These are phyloP conservation scores for Cercospora berteroae DNA, from an alignment of 2,329 filamentous ascomycete species.

Conservation along the genomic window DNA sequence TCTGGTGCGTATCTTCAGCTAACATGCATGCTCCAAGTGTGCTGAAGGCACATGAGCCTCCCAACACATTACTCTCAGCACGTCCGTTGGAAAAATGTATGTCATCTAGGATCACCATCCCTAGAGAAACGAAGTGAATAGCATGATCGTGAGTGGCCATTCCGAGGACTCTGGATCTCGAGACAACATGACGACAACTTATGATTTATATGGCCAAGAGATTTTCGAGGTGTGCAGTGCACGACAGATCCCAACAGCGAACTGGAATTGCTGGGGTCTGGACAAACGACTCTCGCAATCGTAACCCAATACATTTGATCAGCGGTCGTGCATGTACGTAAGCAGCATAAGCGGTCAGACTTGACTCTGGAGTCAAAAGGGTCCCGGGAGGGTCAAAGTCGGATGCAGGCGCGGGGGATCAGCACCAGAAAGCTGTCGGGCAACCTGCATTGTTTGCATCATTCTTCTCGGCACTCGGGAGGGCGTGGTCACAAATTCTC, in stretches of 20 bases:
- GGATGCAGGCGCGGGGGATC: not conserved
- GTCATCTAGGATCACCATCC: conserved; percentile 20
- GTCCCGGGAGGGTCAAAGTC: not conserved
- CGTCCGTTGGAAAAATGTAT: conserved; percentile 14
- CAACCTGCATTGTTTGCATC: not conserved
- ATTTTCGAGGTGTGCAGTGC: not conserved
- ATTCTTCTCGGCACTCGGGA: not conserved
- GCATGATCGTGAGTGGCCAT: conserved; percentile 14
- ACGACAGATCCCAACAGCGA: not conserved
- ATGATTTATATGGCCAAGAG: not conserved
- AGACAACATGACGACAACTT: not conserved
- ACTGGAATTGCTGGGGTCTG: not conserved
- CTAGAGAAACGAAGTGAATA: conserved; percentile 11
- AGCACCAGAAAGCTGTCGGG: not conserved
- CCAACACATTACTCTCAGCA: conserved; percentile 12
- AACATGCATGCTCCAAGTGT: conserved; percentile 17
- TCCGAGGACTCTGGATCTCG: not conserved
- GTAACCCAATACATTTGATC: not conserved
- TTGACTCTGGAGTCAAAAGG: not conserved
- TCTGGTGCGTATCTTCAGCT: not conserved
- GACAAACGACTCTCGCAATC: not conserved
- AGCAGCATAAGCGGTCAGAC: not conserved
- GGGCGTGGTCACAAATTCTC: not conserved
- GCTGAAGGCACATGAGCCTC: conserved; percentile 13
- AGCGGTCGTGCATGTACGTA: not conserved